These are phyloP conservation scores for Myxozyma mucilagina DNA, from an alignment of 805 yeast genomes.

Conservation along the genomic window DNA sequence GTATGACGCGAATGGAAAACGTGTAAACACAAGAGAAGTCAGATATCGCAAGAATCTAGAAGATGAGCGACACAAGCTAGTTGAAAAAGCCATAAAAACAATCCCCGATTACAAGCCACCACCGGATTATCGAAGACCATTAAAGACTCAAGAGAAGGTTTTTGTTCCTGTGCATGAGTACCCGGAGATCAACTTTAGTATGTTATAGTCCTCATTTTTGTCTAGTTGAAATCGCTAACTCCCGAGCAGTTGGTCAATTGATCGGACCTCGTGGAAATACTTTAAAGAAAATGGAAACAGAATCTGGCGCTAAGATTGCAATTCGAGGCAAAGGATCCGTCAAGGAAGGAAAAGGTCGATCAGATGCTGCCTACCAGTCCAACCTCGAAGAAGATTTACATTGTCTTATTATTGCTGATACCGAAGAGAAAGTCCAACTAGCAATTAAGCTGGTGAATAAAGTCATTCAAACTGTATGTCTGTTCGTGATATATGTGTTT, in stretches of 20 bases:
- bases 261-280: slow-evolving; percentile 97
- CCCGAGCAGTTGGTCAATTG: slow-evolving; percentile 63
- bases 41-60: slow-evolving; percentile 64
- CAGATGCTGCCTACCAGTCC: slow-evolving; percentile 49
- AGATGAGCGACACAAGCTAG: slow-evolving; percentile 73
- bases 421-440: slow-evolving; percentile 68
- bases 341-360: slow-evolving; percentile 76
- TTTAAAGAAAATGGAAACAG: slow-evolving; percentile 71
- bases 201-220: background rate
- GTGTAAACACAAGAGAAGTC: slow-evolving; percentile 80
- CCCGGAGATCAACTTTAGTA: slow-evolving; percentile 79
- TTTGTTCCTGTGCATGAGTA: slow-evolving; percentile 82
- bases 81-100: slow-evolving; percentile 69
- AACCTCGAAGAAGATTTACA: slow-evolving; percentile 81
- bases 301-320: slow-evolving; percentile 86
- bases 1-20: slow-evolving; percentile 78
- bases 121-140: slow-evolving; percentile 66
- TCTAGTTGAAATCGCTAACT: background rate
- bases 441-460: slow-evolving; percentile 75
- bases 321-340: slow-evolving; percentile 96
- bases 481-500: background rate
- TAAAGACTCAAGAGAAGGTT: slow-evolving; percentile 74
- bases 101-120: slow-evolving; percentile 84
- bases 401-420: slow-evolving; percentile 81
- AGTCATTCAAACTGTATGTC: slow-evolving; percentile 58